Base-by-base conservation (phyloP, 305 asterid species). In the Petunia hybrid region DNA sequence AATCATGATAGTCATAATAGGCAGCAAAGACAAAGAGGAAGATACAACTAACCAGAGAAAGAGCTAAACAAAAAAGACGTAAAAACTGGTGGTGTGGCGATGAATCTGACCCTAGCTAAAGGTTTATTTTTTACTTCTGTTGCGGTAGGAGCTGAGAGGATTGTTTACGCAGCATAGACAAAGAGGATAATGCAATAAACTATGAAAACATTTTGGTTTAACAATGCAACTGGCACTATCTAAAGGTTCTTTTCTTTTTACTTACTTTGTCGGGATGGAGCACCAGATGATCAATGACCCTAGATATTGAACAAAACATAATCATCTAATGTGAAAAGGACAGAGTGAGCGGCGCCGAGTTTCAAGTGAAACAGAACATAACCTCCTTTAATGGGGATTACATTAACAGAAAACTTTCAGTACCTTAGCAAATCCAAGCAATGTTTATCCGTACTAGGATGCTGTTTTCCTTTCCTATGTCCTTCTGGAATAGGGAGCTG, bases 381-480 rank as follows among this genome's bases (percentile, higher is more conserved):
- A 48, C 43, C 12, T 48, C 62, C 78, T 71, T 48, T 43, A 71
- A 38, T 6, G 36, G 36, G 78, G 45, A 74, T 36, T 42, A 53
- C 7, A 51, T 53, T 36, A 55, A 74, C 48, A 53, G 13, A 73
- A 48, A 48, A 36, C n/a, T 53, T 73, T 82, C 45, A 81, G 81
- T 93, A 96, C 99, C 99, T 94, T 82, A 96, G 91, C 87, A 88
- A 78, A 86, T 94, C 98, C 88, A 96, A 85, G 84, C 98, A 92
- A 85, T 91, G 96, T 79, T 94, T 96, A 88, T 92, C 98, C 10
- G 99, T 96, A 82, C 99, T 96, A 46, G 92, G 98, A 85, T 96
- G 99, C 77, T 91, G 91, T 79, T 94, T 96, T 89, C 98, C 98
- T 76, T 82, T 85, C 51, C 38, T 85, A 71, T 78, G 76, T 69